phyloP scores from a whole-genome alignment of 176 grass and related monocot species.

The Hordeum marinum region DNA sequence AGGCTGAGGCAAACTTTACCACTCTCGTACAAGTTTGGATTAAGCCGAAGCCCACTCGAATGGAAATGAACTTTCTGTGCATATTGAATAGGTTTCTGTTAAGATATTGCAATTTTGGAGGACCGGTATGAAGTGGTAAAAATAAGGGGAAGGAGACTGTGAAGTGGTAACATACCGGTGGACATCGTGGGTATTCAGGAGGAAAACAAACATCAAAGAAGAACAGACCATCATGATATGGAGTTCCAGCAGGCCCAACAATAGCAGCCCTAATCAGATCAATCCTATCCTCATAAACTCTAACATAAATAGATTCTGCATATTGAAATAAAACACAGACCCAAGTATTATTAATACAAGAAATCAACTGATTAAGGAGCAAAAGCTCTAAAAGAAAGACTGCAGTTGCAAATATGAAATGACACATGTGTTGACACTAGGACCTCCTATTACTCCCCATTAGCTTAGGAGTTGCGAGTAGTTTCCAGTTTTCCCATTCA shows the following conservation, averaged over 20 bases:
- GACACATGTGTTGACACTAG: background rate
- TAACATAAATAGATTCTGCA: conserved; percentile 56
- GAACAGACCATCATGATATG: conserved; percentile 74
- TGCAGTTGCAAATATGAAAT: background rate
- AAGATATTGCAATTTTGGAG: background rate
- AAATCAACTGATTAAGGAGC: conserved; percentile 1
- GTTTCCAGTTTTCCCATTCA: background rate
- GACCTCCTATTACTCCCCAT: background rate
- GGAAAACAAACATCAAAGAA: conserved; percentile 78
- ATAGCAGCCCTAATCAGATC: conserved; percentile 68
- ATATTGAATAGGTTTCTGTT: background rate
- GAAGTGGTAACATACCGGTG: conserved; percentile 44
- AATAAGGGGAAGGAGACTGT: background rate
- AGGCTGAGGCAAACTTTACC: conserved; percentile 83
- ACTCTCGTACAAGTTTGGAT: conserved; percentile 66
- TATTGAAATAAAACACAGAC: conserved; percentile 23
- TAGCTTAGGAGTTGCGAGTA: background rate
- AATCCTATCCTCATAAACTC: conserved; percentile 65
- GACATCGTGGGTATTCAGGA: conserved; percentile 37
- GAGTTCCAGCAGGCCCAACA: conserved; percentile 66
- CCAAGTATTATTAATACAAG: background rate
- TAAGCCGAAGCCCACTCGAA: conserved; percentile 61
- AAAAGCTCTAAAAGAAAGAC: background rate
- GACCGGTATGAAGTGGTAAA: background rate
- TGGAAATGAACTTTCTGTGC: conserved; percentile 69